Evolutionary conservation across 2,329 filamentous ascomycete genomes (phyloP).

Genomic region (Alternaria triticina): DNA sequence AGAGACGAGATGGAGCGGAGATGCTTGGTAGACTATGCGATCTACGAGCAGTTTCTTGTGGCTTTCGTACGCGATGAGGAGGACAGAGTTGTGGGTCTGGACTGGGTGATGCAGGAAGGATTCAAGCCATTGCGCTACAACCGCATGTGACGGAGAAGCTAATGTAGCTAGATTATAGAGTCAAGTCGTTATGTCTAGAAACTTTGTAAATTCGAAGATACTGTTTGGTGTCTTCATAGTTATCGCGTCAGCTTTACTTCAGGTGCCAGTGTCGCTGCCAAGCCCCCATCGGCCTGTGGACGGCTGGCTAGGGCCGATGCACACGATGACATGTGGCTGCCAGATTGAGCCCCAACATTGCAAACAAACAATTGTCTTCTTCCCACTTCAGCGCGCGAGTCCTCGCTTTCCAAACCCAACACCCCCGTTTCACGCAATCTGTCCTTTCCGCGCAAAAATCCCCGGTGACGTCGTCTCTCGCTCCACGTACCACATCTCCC

Average conservation of each 20-base stretch:
- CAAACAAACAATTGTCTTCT: slow-evolving; percentile 15
- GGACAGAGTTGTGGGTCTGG: background rate
- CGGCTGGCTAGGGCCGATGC: slow-evolving; percentile 32
- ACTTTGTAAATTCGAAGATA: too few relatives aligned
- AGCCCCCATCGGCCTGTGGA: slow-evolving; percentile 27
- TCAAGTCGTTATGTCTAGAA: too few relatives aligned
- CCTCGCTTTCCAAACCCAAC: background rate
- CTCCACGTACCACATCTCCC: slow-evolving; percentile 29
- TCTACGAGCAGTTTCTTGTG: background rate
- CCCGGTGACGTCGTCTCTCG: slow-evolving; percentile 26
- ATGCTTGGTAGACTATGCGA: background rate
- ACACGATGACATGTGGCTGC: slow-evolving; percentile 42
- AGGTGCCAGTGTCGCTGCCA: slow-evolving; percentile 1
- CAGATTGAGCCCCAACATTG: slow-evolving; percentile 27
- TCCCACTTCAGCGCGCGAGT: background rate
- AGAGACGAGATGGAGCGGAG: background rate
- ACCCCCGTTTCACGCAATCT: slow-evolving; percentile 6
- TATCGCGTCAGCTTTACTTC: background rate
- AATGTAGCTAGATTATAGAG: too few relatives aligned
- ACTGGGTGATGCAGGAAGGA: background rate
- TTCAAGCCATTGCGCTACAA: background rate
- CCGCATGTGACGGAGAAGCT: too few relatives aligned
- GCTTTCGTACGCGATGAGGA: background rate
- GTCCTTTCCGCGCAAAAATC: slow-evolving; percentile 15
- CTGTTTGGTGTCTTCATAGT: too few relatives aligned